These are phyloP conservation scores for Hondaea fermentalgiana DNA, from an alignment of 108 stramenopile species.

Conservation along the genomic window DNA sequence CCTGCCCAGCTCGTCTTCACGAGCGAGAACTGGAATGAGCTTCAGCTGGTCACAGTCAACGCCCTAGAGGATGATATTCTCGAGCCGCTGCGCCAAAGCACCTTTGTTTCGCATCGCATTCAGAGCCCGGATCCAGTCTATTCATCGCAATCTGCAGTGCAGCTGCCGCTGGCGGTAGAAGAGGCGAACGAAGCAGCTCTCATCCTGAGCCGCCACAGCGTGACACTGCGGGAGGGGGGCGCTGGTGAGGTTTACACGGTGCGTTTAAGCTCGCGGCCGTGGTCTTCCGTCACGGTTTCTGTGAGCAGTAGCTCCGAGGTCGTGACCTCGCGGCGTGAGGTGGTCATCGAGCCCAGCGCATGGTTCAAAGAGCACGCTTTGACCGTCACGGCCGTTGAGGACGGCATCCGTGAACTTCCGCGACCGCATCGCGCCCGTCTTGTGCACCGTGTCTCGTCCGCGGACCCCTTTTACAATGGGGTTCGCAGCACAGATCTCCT, in stretches of 20 bases:
- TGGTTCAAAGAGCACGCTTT: background rate
- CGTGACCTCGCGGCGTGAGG: background rate
- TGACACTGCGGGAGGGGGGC: background rate
- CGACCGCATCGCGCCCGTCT: background rate
- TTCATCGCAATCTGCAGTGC: background rate
- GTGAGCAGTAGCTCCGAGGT: background rate
- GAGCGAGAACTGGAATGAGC: background rate
- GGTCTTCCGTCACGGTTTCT: background rate
- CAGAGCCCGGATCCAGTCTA: background rate
- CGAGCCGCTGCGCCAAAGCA: background rate
- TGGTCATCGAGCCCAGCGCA: background rate
- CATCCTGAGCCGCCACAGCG: background rate
- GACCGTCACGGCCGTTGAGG: background rate
- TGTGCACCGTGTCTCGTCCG: background rate
- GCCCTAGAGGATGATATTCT: background rate
- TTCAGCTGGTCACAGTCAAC: background rate
- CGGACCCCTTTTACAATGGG: background rate
- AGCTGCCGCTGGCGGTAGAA: background rate
- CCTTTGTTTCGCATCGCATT: background rate
- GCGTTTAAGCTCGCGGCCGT: background rate
- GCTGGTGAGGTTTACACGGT: background rate
- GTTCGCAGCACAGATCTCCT: background rate
- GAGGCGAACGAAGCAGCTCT: background rate
- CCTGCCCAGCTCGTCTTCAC: background rate
- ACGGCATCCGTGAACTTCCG: background rate